Evolutionary conservation across 768 basidiomycete species (phyloP).

Genomic region (Hirschioporus abietinus): DNA sequence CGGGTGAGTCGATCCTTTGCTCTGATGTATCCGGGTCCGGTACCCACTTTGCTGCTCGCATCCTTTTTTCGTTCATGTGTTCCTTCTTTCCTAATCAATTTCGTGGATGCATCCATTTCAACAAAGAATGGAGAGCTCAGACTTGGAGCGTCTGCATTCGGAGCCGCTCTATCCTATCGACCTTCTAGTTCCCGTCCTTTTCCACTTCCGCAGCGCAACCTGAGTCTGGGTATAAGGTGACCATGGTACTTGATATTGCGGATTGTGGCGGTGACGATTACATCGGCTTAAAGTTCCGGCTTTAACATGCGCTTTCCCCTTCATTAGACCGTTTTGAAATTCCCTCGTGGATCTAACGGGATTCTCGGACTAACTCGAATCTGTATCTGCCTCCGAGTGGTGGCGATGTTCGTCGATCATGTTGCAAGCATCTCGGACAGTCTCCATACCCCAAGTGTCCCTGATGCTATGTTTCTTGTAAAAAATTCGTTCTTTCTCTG

Average conservation of each 20-base stretch:
- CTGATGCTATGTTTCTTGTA: background rate
- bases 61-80: background rate
- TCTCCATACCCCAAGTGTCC: background rate
- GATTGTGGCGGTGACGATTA: background rate
- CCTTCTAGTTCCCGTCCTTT: background rate
- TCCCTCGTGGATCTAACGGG: background rate
- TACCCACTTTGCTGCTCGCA: background rate
- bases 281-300: no score
- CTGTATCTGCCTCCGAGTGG: background rate
- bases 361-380: background rate
- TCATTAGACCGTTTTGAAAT: background rate
- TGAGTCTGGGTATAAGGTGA: background rate
- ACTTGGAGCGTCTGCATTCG: background rate
- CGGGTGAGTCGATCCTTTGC: constrained; percentile 2
- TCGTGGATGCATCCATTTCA: background rate
- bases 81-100: background rate
- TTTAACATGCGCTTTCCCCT: background rate
- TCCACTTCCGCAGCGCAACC: background rate
- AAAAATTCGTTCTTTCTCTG: background rate
- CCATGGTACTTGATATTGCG: background rate
- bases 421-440: background rate
- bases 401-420: background rate
- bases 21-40: background rate
- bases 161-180: background rate
- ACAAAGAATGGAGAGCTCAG: background rate